phyloP scores from a whole-genome alignment of 2,329 filamentous ascomycete species.

The Fusarium papillatum region DNA sequence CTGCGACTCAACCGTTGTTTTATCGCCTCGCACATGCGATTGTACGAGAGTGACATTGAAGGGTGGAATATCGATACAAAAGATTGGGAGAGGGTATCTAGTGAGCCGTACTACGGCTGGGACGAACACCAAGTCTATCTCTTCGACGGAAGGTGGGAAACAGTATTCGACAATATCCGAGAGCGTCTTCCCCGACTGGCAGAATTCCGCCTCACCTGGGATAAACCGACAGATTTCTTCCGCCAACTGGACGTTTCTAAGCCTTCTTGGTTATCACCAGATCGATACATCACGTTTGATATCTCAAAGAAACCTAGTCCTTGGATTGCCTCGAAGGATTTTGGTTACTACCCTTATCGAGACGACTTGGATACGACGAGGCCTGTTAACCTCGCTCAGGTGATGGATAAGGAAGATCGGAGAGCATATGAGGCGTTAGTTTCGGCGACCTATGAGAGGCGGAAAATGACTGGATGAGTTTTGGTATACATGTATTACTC shows the following conservation, averaged over 20 bases:
- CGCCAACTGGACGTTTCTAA: not conserved
- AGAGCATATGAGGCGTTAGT: not conserved
- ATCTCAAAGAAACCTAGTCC: not conserved
- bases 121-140: constrained; percentile 2
- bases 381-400: not conserved
- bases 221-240: not conserved
- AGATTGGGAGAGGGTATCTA: constrained; percentile 29
- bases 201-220: constrained; percentile 27
- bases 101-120: not conserved
- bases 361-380: not conserved
- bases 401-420: not conserved
- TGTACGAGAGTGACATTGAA: not conserved
- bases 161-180: constrained; percentile 36
- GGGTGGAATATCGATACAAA: constrained; percentile 6
- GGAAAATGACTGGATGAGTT: not conserved
- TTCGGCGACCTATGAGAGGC: not conserved
- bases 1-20: constrained; percentile 20
- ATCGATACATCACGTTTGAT: not conserved
- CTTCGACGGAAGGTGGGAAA: constrained; percentile 36
- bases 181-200: constrained; percentile 21
- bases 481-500: not conserved
- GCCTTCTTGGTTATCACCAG: not conserved
- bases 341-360: not conserved
- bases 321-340: not conserved
- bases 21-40: constrained; percentile 21